Conservation (phyloP, 169 alveolate genomes). For the Pseudocohnilembus persalinus region DNA sequence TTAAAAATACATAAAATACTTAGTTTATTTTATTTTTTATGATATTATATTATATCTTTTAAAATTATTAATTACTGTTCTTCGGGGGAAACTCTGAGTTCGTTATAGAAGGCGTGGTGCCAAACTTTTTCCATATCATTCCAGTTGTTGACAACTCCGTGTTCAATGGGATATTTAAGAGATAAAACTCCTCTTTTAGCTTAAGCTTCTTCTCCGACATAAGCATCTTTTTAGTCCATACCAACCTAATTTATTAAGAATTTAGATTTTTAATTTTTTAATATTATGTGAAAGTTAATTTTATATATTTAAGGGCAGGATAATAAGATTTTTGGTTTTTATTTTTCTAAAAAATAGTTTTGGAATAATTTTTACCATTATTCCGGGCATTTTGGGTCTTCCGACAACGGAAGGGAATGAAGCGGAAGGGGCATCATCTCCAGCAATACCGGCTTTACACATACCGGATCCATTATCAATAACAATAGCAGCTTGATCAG, state of each 20-base stretch:
- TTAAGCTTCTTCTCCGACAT: constrained; percentile 99
- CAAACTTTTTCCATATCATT: constrained; percentile 99
- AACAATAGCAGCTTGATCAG: constrained; percentile 94
- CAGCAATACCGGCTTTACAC: constrained; percentile 99
- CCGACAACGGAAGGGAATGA: constrained; percentile 99
- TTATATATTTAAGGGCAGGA: too few species aligned
- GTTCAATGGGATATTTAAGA: constrained; percentile 98
- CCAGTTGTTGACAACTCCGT: constrained; percentile 99
- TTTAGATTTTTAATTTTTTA: too few species aligned
- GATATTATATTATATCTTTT: constrained; percentile 18
- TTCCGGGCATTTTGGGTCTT: constrained; percentile 93
- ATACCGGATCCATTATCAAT: constrained; percentile 99
- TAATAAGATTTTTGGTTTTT: too few species aligned
- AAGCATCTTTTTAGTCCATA: constrained; percentile 85
- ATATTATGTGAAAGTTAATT: too few species aligned
- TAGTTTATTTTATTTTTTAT: not conserved
- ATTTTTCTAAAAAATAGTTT: not conserved
- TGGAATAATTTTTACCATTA: constrained; percentile 97
- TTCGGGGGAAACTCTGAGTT: constrained; percentile 95
- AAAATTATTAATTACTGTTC: constrained; percentile 87
- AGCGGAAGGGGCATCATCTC: constrained; percentile 99
- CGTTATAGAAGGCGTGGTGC: constrained; percentile 98
- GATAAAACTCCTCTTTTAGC: constrained; percentile 97
- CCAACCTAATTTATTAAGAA: not conserved
- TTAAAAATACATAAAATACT: not conserved